Percentiles rank a stretch among this genome's conserved stretches.
phyloP scores from a whole-genome alignment of 73 alveolate species.

The Paramecium caudatum region DNA sequence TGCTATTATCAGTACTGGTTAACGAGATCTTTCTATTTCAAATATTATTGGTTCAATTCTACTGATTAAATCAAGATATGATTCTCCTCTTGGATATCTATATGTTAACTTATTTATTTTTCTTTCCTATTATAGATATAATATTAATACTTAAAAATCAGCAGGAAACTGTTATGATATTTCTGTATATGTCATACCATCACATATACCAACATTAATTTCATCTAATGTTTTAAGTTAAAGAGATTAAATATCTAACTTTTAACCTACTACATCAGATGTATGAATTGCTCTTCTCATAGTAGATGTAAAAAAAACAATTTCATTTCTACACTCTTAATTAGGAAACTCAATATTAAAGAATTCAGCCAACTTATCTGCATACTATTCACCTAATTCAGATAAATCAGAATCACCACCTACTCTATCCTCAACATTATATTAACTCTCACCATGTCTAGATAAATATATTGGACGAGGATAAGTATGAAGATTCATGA shows the following conservation, averaged over 20 bases:
- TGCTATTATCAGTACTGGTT: conserved; percentile 71
- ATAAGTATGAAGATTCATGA: conserved; percentile 70
- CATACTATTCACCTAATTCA: conserved; percentile 72
- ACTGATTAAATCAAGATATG: conserved; percentile 74
- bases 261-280: conserved; percentile 50
- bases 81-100: conserved; percentile 81
- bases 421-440: conserved; percentile 69
- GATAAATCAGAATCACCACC: conserved; percentile 80
- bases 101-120: conserved; percentile 66
- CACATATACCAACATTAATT: conserved; percentile 79
- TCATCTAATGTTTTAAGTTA: conserved; percentile 75
- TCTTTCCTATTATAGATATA: conserved; percentile 12
- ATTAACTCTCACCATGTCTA: conserved; percentile 75
- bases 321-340: conserved; percentile 5
- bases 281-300: conserved; percentile 76
- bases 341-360: conserved; percentile 27
- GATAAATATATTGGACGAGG: conserved; percentile 75
- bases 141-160: conserved; percentile 3
- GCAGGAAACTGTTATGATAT: conserved; percentile 45
- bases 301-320: conserved; percentile 66
- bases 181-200: conserved; percentile 73
- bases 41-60: conserved; percentile 75
- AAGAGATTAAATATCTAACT: not conserved
- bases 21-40: conserved; percentile 73
- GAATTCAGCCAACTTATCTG: conserved; percentile 51